These are phyloP conservation scores for Geotrichum siamense DNA, from an alignment of 1,139 yeast genomes.

Conservation along the genomic window DNA sequence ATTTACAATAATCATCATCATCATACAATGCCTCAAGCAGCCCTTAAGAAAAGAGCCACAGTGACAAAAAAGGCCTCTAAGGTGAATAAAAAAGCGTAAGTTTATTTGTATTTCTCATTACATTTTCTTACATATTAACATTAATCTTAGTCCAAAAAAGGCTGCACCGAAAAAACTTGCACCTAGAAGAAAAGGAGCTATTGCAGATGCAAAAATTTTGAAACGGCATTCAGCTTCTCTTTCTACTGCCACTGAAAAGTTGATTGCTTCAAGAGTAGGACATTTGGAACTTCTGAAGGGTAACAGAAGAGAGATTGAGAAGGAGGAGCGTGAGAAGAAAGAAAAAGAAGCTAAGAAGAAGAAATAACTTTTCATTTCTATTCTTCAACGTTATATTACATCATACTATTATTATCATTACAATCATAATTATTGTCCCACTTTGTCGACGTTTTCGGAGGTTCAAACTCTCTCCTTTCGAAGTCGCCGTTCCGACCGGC, in stretches of 20 bases:
- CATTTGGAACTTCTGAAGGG: conserved; percentile 89
- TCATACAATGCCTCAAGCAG: conserved; percentile 63
- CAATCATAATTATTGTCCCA: too few relatives aligned
- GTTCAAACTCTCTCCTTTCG: too few relatives aligned
- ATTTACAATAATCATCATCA: background rate
- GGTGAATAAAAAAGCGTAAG: conserved; percentile 17
- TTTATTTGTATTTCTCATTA: background rate
- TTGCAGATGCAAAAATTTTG: conserved; percentile 40
- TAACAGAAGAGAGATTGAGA: conserved; percentile 77
- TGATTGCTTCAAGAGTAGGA: conserved; percentile 87
- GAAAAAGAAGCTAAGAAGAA: conserved; percentile 14
- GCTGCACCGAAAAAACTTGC: conserved; percentile 72
- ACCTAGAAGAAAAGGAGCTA: conserved; percentile 52
- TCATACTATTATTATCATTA: too few relatives aligned
- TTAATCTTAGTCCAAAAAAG: conserved; percentile 46
- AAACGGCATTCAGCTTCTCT: conserved; percentile 63
- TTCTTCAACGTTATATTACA: too few relatives aligned
- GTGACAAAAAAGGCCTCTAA: conserved; percentile 25
- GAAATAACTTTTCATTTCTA: background rate
- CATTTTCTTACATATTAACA: background rate
- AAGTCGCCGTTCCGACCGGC: too few relatives aligned
- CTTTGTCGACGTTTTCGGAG: too few relatives aligned
- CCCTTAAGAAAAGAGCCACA: conserved; percentile 34
- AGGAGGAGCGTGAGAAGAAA: conserved; percentile 34
- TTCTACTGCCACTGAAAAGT: conserved; percentile 68